These are phyloP conservation scores for Aspergillus neotritici DNA, from an alignment of 2,329 filamentous ascomycete species.

Conservation along the genomic window DNA sequence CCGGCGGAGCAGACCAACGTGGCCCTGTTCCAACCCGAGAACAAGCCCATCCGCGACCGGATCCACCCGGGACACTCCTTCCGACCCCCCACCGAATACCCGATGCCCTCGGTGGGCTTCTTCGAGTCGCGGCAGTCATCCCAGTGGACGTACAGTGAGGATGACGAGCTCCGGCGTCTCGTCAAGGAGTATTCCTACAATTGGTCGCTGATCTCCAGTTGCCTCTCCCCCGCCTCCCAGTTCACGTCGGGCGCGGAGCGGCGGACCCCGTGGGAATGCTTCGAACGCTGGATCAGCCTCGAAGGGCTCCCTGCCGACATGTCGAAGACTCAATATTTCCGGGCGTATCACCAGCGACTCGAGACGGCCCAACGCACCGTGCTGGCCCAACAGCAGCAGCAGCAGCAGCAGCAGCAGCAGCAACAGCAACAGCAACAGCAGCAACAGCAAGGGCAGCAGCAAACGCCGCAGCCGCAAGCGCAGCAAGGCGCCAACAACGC, in stretches of 20 bases:
- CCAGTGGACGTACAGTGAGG: conserved; percentile 85
- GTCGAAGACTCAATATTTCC: conserved; percentile 93
- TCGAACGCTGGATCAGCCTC: conserved; percentile 89
- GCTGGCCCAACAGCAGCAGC: conserved; percentile 51
- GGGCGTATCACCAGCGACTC: conserved; percentile 60
- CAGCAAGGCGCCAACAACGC: conserved; percentile 44
- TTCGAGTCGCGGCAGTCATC: conserved; percentile 83
- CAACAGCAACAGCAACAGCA: conserved; percentile 44
- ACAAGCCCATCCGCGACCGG: conserved; percentile 82
- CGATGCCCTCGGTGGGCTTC: conserved; percentile 84
- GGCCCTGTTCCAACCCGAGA: conserved; percentile 82
- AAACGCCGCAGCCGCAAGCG: conserved; percentile 51
- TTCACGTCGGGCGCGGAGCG: conserved; percentile 84
- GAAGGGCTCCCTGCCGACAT: conserved; percentile 90
- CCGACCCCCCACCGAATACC: conserved; percentile 81
- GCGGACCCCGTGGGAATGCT: conserved; percentile 96
- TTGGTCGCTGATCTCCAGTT: conserved; percentile 87
- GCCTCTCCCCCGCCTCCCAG: conserved; percentile 66
- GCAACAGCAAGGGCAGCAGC: conserved; percentile 46
- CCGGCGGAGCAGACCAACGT: conserved; percentile 68
- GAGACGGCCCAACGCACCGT: conserved; percentile 59
- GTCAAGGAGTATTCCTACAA: conserved; percentile 96
- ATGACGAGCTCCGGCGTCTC: conserved; percentile 77
- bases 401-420: conserved; percentile 49
- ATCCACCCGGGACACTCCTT: conserved; percentile 90